Conservation (phyloP, 345 rosid genomes). For the Arabis alpina region DNA sequence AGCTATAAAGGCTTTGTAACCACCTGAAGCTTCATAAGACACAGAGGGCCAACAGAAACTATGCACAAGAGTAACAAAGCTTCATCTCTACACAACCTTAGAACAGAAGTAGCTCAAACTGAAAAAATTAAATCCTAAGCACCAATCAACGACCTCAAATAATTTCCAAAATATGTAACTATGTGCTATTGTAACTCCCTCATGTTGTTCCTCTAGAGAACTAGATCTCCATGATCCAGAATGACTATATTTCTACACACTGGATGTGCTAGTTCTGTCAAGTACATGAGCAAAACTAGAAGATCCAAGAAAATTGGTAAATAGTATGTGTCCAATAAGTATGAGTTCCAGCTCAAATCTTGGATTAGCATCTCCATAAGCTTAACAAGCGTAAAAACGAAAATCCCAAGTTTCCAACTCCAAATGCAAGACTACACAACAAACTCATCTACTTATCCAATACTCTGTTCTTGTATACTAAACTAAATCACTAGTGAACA, state of each 20-base stretch:
- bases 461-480: slow-evolving; percentile 16
- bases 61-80: slow-evolving; percentile 12
- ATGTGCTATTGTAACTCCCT: background rate
- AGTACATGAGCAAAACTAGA: slow-evolving; percentile 6
- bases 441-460: slow-evolving; percentile 1
- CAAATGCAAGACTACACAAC: background rate
- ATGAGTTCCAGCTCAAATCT: background rate
- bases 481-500: slow-evolving; percentile 7
- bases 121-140: background rate
- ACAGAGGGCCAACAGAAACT: too few relatives aligned
- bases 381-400: too few relatives aligned
- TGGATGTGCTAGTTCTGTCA: background rate
- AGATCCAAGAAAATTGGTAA: background rate
- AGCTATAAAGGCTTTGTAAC: slow-evolving; percentile 5
- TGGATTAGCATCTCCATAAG: background rate
- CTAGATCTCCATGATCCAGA: background rate
- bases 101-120: background rate
- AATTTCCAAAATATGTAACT: background rate
- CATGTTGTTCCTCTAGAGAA: slow-evolving; percentile 15
- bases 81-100: background rate
- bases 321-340: background rate
- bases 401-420: background rate
- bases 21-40: too few relatives aligned
- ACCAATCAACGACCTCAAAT: background rate
- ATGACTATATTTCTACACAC: slow-evolving; percentile 3